Evolutionary conservation across 1,284 basidiomycete genomes (phyloP), one percentile per base, ranked within the genome.

Genomic region (Heimioporus punctisporus): DNA sequence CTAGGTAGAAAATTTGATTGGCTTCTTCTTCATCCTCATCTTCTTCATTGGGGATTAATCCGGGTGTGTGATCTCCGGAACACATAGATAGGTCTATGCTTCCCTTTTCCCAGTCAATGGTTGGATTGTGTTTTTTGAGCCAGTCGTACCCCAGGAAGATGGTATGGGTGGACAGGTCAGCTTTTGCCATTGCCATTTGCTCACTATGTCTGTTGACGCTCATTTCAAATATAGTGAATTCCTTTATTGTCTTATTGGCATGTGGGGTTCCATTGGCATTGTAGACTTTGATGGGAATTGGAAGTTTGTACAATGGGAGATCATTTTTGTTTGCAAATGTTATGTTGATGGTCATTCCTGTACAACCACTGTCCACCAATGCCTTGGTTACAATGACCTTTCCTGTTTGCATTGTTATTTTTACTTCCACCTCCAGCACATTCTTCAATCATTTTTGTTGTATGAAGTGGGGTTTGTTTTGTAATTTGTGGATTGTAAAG

Each of bases 201-300:
- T n/a, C n/a, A n/a, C n/a, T n/a, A n/a, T n/a, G n/a, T n/a, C n/a
- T n/a, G n/a, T n/a, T n/a, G n/a, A n/a, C n/a, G n/a, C n/a, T n/a
- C n/a, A n/a, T n/a, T n/a, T n/a, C n/a, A n/a, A n/a, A n/a, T n/a
- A n/a, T n/a, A n/a, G n/a, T 24, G 17, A 34, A 48, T 3, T 48
- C 3, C 4, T 7, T 4, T 11, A 68, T 66, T 4, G 37, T 28
- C 5, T 59, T 55, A 3, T 31, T 27, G 4, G 40, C 14, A 39
- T 66, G 65, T 5, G 45, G 30, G 6, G 61, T 56, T 4, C 56
- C 48, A 41, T 63, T 58, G 6, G 61, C 61, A 48, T 65, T 66
- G 47, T 63, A 66, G 0, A 68, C 64, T 3, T 49, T 56, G 12
- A 69, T 59, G 2, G 61, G 49, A 1, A 53, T n/a, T 7, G 58